Evolutionary conservation across 2,329 filamentous ascomycete genomes (phyloP).

Genomic region (Venturia carpophila): DNA sequence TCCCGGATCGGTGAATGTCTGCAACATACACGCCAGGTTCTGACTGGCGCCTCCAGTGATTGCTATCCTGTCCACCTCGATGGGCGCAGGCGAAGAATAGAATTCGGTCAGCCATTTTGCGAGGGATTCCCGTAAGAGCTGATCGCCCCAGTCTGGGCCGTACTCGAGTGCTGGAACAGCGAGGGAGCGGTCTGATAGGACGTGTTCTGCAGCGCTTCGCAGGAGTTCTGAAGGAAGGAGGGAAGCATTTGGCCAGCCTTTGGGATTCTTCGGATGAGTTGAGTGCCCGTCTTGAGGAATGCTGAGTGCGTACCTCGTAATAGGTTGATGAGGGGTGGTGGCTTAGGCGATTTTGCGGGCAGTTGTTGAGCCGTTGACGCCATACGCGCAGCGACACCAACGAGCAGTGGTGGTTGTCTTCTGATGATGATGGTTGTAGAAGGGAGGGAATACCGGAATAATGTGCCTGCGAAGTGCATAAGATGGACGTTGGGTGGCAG

Average conservation of each 20-base stretch:
- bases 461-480: background rate
- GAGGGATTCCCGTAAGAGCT: conserved; percentile 59
- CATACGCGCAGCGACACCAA: background rate
- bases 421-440: background rate
- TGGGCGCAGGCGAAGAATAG: conserved; percentile 43
- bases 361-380: background rate
- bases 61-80: conserved; percentile 56
- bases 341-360: background rate
- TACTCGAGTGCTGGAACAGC: conserved; percentile 64
- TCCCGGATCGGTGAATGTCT: conserved; percentile 70
- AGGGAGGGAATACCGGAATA: background rate
- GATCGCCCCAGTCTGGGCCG: conserved; percentile 67
- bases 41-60: conserved; percentile 82
- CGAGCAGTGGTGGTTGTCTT: background rate
- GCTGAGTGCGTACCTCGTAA: conserved; percentile 4
- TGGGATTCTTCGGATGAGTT: background rate
- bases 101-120: conserved; percentile 61
- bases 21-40: conserved; percentile 67
- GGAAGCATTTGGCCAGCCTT: conserved; percentile 57
- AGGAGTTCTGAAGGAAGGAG: conserved; percentile 61
- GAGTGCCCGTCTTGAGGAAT: background rate
- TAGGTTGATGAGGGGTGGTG: conserved; percentile 14
- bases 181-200: conserved; percentile 53
- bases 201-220: conserved; percentile 50
- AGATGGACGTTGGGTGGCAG: background rate